Conservation (phyloP, 495 filamentous ascomycete species). For the Hypoxylon rickii region DNA sequence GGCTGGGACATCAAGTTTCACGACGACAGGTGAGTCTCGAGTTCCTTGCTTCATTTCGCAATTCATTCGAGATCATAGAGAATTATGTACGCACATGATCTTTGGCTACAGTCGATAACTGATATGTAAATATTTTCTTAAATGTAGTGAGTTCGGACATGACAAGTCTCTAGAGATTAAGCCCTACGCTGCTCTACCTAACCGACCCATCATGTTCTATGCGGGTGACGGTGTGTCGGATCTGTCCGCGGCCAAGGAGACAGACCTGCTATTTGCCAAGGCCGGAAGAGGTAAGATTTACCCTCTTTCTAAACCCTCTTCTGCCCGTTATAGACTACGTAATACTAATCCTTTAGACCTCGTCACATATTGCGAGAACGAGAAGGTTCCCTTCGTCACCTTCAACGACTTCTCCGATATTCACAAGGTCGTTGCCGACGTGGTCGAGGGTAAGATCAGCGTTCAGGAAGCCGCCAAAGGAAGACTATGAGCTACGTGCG, state of each 20-base stretch:
- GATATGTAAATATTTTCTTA: constrained; percentile 5
- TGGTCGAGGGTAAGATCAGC: constrained; percentile 62
- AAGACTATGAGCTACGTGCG: constrained; percentile 18
- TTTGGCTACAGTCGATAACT: constrained; percentile 1
- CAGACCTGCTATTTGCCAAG: constrained; percentile 90
- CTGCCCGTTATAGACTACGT: background rate
- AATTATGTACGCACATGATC: background rate
- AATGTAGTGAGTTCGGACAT: constrained; percentile 77
- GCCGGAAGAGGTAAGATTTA: constrained; percentile 72
- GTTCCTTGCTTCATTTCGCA: background rate
- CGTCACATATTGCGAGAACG: constrained; percentile 76
- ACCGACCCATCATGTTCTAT: constrained; percentile 80
- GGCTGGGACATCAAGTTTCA: constrained; percentile 90
- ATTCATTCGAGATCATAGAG: background rate
- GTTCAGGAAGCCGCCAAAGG: constrained; percentile 51
- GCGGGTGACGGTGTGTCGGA: constrained; percentile 92
- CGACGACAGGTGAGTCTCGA: constrained; percentile 69
- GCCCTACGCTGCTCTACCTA: constrained; percentile 75
- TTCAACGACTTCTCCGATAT: constrained; percentile 82
- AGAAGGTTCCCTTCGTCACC: constrained; percentile 77
- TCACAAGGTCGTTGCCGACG: constrained; percentile 71
- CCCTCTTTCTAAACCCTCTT: background rate
- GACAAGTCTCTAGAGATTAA: constrained; percentile 90
- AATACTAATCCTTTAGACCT: constrained; percentile 60
- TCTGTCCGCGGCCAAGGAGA: constrained; percentile 83